Base-by-base conservation (phyloP, 768 basidiomycete genomes). In the Trametes elegans region DNA sequence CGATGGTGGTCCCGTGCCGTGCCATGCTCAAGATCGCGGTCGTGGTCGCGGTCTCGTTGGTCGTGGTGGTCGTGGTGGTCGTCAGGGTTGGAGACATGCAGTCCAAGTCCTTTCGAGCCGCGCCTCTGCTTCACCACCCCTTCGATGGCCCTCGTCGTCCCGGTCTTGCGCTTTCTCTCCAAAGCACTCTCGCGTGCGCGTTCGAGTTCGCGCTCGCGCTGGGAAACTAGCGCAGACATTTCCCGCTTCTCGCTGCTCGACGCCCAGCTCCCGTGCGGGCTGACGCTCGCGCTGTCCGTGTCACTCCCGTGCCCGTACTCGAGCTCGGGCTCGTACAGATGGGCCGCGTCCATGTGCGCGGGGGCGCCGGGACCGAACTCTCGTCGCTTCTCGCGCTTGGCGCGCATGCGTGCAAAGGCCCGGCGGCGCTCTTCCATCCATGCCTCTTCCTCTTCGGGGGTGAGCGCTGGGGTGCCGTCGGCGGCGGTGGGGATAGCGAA, bases 371-470 rank as follows among this genome's bases (percentile, higher is more conserved):
- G 44, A 18, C 58, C 60, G 41, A 44, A 6, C 48, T 51, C 66
- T 7, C 67, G 59, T 14, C 73, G 61, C 41, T 60, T 66, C 49
- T 65, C 65, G 48, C 69, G 68, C 58, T 59, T 58, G 2, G 63
- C 61, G 28, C 61, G 66, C 62, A 75, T 74, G 29, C 72, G 56
- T 21, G 69, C 67, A 21, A 74, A 57, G 51, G 71, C 71, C 16
- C 59, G 63, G 26, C 74, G 69, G 23, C 73, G 66, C 24, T 73
- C 64, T n/a, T 52, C 62, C 64, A 66, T 66, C 77, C 77, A 79
- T 7, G 62, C 63, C n/a, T 69, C 68, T 46, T 70, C 69, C 35
- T 69, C 66, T 13, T 65, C 62, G 6, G 55, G 43, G 11, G 41
- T 45, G 14, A 56, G 21, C 14, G 28, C 38, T 13, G 53, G 43